phyloP scores from a whole-genome alignment of 1,284 basidiomycete genomes.

The Boletus semigastroideus region DNA sequence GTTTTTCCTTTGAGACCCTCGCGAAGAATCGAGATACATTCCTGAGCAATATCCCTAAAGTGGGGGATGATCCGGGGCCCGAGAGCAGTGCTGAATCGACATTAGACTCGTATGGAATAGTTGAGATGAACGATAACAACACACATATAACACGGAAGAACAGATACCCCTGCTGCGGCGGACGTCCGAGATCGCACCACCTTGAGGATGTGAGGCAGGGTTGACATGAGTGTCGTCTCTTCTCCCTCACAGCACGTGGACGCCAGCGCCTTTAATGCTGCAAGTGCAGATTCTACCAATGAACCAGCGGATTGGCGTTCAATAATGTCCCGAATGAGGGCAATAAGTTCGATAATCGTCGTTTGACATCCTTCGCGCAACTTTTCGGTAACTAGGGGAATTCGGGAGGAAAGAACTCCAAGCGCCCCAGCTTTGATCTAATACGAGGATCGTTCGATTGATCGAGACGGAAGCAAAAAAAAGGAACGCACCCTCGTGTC shows the following conservation, averaged over 20 bases:
- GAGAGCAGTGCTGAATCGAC: constrained; percentile 57
- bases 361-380: constrained; percentile 53
- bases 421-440: constrained; percentile 67
- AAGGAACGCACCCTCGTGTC: constrained; percentile 43
- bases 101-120: constrained; percentile 11
- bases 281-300: constrained; percentile 49
- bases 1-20: constrained; percentile 39
- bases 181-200: constrained; percentile 42
- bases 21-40: constrained; percentile 52
- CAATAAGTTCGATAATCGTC: constrained; percentile 52
- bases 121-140: background rate
- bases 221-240: constrained; percentile 58
- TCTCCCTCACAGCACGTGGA: constrained; percentile 62
- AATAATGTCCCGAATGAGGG: constrained; percentile 49
- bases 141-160: constrained; percentile 65
- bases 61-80: constrained; percentile 85
- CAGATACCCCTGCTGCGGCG: constrained; percentile 46
- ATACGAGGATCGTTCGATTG: background rate
- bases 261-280: constrained; percentile 59
- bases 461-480: background rate
- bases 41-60: constrained; percentile 70
- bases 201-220: constrained; percentile 58
- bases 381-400: constrained; percentile 61
- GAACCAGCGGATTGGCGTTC: constrained; percentile 39
- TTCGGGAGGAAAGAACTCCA: constrained; percentile 62